phyloP scores from a whole-genome alignment of 139 green algal species.

The Coelastrella sp. region DNA sequence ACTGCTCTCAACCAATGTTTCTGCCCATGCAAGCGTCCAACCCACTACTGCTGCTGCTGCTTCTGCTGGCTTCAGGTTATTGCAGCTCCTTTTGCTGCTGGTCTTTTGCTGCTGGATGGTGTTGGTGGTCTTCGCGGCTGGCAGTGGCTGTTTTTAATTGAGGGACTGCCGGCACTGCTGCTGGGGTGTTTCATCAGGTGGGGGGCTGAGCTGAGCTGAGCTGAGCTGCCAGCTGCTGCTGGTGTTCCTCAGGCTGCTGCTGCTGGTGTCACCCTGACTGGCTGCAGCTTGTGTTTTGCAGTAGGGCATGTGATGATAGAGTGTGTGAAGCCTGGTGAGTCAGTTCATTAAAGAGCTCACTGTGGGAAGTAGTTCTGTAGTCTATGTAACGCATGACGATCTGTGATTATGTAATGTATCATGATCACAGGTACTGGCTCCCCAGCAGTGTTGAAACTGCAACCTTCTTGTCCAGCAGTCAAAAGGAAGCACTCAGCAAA shows the following conservation, averaged over 20 bases:
- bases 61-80: conserved; percentile 33
- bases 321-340: no score
- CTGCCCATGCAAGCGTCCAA: neutral
- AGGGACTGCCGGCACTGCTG: conserved; percentile 43
- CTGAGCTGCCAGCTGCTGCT: no score
- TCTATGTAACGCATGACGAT: no score
- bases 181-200: conserved; percentile 25
- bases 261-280: neutral
- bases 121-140: conserved; percentile 31
- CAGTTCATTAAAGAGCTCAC: no score
- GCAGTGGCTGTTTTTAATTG: conserved; percentile 54
- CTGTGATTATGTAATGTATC: no score
- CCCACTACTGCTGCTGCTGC: neutral
- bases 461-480: neutral
- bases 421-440: conserved; percentile 33
- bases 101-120: conserved; percentile 44
- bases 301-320: no score
- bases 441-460: conserved; percentile 25
- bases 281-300: no score
- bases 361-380: no score
- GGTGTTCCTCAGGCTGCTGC: neutral
- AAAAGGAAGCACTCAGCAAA: conserved; percentile 6
- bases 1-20: neutral
- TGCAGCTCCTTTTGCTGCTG: conserved; percentile 41
- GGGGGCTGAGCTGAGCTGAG: neutral